Conservation (phyloP, 441 rosid genomes). For the Eutrema salsugineum region DNA sequence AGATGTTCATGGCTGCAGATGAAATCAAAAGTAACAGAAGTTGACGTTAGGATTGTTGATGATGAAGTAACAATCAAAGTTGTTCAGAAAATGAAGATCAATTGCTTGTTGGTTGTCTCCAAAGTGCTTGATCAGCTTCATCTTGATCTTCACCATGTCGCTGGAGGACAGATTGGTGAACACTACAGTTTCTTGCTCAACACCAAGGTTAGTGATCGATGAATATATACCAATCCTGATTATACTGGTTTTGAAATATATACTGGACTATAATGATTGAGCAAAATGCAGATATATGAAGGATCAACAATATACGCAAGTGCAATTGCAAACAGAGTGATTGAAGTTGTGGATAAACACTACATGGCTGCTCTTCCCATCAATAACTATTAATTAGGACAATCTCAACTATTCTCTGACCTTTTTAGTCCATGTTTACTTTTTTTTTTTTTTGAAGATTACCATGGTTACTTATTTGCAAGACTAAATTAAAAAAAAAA, state of each 20-base stretch:
- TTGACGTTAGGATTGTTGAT: slow-evolving; percentile 82
- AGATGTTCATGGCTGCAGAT: slow-evolving; percentile 89
- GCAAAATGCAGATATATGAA: slow-evolving; percentile 29
- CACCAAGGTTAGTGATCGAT: slow-evolving; percentile 58
- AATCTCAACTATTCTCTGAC: neutral
- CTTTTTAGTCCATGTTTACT: slow-evolving; percentile 4
- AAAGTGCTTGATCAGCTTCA: slow-evolving; percentile 76
- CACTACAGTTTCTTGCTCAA: slow-evolving; percentile 75
- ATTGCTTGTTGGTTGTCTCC: slow-evolving; percentile 74
- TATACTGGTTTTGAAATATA: neutral
- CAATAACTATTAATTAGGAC: slow-evolving; percentile 11
- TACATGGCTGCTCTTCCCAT: slow-evolving; percentile 34
- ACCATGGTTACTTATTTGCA: slow-evolving; percentile 8
- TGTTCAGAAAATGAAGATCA: slow-evolving; percentile 73
- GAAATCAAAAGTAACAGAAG: slow-evolving; percentile 78
- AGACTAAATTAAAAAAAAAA: neutral
- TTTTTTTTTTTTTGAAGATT: no score
- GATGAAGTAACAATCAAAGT: slow-evolving; percentile 92
- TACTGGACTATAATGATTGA: neutral
- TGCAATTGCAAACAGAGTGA: slow-evolving; percentile 60
- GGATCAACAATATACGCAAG: slow-evolving; percentile 66
- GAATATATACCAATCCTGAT: neutral
- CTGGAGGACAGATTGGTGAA: slow-evolving; percentile 90
- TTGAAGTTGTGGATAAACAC: slow-evolving; percentile 56
- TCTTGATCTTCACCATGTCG: slow-evolving; percentile 82